phyloP scores from a whole-genome alignment of 257 asterid genomes.

The Mitragyna speciosa region DNA sequence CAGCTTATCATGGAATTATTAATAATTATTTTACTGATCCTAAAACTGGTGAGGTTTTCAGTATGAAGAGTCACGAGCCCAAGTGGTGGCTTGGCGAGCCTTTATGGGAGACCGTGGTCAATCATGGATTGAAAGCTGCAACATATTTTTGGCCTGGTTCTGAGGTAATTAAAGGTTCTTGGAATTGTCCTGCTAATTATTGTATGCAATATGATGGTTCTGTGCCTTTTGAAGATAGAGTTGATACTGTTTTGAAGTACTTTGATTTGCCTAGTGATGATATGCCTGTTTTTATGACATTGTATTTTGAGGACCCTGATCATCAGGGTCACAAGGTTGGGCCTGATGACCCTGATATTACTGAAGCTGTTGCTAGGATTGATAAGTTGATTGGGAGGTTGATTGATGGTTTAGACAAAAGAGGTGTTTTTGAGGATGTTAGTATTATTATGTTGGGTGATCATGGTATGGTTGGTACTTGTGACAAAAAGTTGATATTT shows the following conservation, averaged over 20 bases:
- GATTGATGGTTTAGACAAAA: conserved; percentile 55
- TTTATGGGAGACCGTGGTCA: conserved; percentile 65
- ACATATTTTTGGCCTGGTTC: conserved; percentile 82
- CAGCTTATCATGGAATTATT: conserved; percentile 65
- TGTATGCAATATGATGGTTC: conserved; percentile 55
- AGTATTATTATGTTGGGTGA: conserved; percentile 60
- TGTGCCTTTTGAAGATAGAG: conserved; percentile 68
- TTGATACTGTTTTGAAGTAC: conserved; percentile 55
- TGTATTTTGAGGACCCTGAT: conserved; percentile 77
- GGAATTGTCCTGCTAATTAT: conserved; percentile 51
- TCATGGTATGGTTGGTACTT: conserved; percentile 82
- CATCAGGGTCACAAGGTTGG: conserved; percentile 76
- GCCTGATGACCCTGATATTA: conserved; percentile 58
- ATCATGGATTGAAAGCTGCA: conserved; percentile 63
- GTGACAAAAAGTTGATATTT: conserved; percentile 60
- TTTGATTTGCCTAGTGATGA: conserved; percentile 59
- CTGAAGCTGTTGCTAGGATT: conserved; percentile 49
- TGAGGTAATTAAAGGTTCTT: conserved; percentile 61
- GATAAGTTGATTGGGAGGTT: conserved; percentile 56
- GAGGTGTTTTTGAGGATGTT: conserved; percentile 67
- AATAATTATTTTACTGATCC: conserved; percentile 65
- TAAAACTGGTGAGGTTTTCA: conserved; percentile 44
- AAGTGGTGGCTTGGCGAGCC: conserved; percentile 90
- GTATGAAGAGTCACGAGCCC: conserved; percentile 57
- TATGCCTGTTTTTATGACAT: conserved; percentile 60